Base-by-base conservation (phyloP, 2,329 filamentous ascomycete species). In the Trichoderma harzianum region DNA sequence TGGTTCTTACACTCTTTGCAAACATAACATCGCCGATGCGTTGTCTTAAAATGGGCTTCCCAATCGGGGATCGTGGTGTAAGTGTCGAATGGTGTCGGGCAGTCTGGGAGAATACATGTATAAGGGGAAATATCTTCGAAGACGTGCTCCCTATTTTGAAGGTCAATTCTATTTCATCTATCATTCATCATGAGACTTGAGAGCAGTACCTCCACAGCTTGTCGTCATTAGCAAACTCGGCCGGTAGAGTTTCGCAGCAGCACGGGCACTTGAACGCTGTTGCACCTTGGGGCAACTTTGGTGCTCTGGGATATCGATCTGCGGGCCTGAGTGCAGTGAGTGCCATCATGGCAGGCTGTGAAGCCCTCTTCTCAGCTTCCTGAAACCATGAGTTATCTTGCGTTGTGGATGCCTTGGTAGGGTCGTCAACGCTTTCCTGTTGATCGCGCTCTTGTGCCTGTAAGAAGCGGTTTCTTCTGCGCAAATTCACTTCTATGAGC, bases 161-260 rank as follows among this genome's bases (percentile, higher is more conserved):
- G 0, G 43, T 51, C 43, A 51, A 0, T 21, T 12, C 1, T 51
- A 0, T 0, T 51, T 0, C 43, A 21, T 51, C 43, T 11, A 21
- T 4, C 5, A 51, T 21, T 43, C 1, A 43, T 43, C 39, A 8
- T 21, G 0, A 0, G 8, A 6, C n/a, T 0, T 6, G n/a, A 12
- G 43, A 51, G 43, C 0, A 21, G 1, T 51, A 51, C 43, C n/a
- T 51, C 43, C 43, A 51, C 0, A 1, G 43, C 0, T 51, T 1
- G 0, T 51, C 1, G 10, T 51, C n/a, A 12, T 0, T 51, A 0
- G 18, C 43, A 51, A 51, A 21, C 0, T 1, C 0, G n/a, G 43
- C 43, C 18, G 43, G 43, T 5, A 51, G 43, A 51, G 43, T 51
- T 51, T 51, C 4, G 43, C n/a, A 51, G n/a, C 43, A 51, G n/a